These are phyloP conservation scores for Lentinula lateritia DNA, from an alignment of 768 basidiomycete genomes.

Conservation along the genomic window DNA sequence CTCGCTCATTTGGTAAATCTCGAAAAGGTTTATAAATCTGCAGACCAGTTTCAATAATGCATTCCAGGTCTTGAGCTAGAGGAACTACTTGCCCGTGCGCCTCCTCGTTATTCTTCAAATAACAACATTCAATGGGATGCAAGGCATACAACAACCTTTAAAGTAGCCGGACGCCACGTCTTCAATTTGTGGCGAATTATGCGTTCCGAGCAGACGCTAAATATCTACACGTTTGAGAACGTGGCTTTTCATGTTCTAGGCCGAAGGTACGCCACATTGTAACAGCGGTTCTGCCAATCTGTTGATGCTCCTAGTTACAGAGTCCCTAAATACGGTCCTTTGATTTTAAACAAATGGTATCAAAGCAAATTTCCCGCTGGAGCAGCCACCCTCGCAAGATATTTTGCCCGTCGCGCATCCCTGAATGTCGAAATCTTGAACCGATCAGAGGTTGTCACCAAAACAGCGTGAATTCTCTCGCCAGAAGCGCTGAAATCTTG, in stretches of 20 bases:
- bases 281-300: background rate
- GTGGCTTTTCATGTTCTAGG: conserved; percentile 77
- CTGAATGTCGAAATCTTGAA: conserved; percentile 80
- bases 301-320: conserved; percentile 30
- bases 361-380: conserved; percentile 53
- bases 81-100: conserved; percentile 74
- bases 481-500: background rate
- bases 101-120: conserved; percentile 27
- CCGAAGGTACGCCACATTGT: conserved; percentile 47
- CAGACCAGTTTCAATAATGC: background rate
- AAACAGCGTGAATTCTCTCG: conserved; percentile 67
- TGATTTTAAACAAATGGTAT: conserved; percentile 67
- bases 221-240: conserved; percentile 86
- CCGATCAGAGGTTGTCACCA: conserved; percentile 74
- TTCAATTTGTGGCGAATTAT: conserved; percentile 92
- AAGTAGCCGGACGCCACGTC: conserved; percentile 83
- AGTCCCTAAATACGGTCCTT: conserved; percentile 66
- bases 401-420: conserved; percentile 58
- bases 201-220: conserved; percentile 74
- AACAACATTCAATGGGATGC: conserved; percentile 65
- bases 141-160: conserved; percentile 76
- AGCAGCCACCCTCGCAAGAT: conserved; percentile 46
- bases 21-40: background rate
- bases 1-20: conserved; percentile 47
- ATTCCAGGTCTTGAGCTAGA: conserved; percentile 61